Evolutionary conservation across 306 rosid genomes (phyloP), one percentile per base, ranked within the genome.

Genomic region (Rubus idaeus): DNA sequence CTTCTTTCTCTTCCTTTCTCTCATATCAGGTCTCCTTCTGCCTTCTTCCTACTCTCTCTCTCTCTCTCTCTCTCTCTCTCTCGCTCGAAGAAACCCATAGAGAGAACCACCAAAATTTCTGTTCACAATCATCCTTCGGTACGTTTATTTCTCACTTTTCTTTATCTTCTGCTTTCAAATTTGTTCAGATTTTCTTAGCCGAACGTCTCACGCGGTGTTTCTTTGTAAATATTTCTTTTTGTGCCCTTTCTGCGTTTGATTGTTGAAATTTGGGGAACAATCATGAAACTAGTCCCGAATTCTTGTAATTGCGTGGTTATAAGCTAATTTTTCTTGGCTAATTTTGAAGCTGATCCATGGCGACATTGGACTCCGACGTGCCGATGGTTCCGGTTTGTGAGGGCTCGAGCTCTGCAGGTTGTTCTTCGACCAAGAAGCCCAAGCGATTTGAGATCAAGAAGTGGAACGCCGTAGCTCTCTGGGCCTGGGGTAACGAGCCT

Each of bases 401-500:
- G 70, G 74, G 91, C 20, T 90, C 95, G 6, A 86, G 88, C 86
- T 72, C 83, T 0, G 83, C 92, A 66, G 86, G 89, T 20, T 82
- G 95, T n/a, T 92, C 92, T 0, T 90, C 91, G 9, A 64, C 89
- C 76, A 94, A 88, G 87, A 94, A 87, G 68, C 90, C 96, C 11
- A 92, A 90, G 82, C 92, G 95, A 10, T 94, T 94, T 37, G 98
- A 92, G 90, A 94, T 94, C 81, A 94, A 94, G 75, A 94, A 94
- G 75, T 94, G 98, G 98, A 94, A 94, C 87, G 98, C 97, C 35
- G 98, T 94, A 18, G 84, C 98, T 68, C 98, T 94, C 75, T 94
- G 97, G 98, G 97, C 97, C 5, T 94, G 98, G 98, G 98, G 97
- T 94, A 23, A 12, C 49, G 73, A 55, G 51, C 55, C 76, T 8